Conservation (phyloP, 2,329 filamentous ascomycete species). For the Chaetomiaceae sp. region DNA sequence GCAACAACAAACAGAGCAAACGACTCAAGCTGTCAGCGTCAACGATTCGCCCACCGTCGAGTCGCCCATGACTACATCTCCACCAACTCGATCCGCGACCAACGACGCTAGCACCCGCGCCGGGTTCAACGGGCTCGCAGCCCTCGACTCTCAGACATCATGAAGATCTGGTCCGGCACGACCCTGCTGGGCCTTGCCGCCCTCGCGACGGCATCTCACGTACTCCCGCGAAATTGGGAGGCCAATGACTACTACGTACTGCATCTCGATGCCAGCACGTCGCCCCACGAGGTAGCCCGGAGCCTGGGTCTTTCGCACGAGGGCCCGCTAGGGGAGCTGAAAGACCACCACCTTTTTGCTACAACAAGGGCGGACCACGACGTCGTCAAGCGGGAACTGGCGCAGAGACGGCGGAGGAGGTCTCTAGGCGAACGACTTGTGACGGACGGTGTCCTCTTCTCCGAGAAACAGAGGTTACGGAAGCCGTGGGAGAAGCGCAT, state of each 20-base stretch:
- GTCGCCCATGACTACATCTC: background rate
- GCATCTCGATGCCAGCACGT: conserved; percentile 63
- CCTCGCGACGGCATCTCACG: conserved; percentile 43
- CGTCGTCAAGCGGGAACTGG: conserved; percentile 50
- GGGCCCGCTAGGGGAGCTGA: conserved; percentile 71
- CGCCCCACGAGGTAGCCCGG: conserved; percentile 64
- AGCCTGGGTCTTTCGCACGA: conserved; percentile 74
- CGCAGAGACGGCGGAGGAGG: conserved; percentile 58
- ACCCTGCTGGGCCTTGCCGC: conserved; percentile 50
- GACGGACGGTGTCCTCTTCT: conserved; percentile 70
- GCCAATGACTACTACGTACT: conserved; percentile 90
- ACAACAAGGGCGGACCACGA: conserved; percentile 59
- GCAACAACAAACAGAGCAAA: background rate
- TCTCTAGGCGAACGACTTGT: conserved; percentile 47
- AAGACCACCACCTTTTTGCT: conserved; percentile 81
- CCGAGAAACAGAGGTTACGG: conserved; percentile 64
- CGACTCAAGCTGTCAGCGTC: background rate
- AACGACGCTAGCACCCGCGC: conserved; percentile 4
- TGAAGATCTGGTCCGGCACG: conserved; percentile 44
- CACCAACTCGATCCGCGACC: background rate
- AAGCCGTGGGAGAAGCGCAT: conserved; percentile 50
- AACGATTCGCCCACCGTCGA: background rate
- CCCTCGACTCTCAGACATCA: conserved; percentile 28
- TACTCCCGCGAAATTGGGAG: conserved; percentile 65
- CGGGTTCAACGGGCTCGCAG: conserved; percentile 7